phyloP scores from a whole-genome alignment of 202 grass and related monocot genomes.

The Panicum virgatum region DNA sequence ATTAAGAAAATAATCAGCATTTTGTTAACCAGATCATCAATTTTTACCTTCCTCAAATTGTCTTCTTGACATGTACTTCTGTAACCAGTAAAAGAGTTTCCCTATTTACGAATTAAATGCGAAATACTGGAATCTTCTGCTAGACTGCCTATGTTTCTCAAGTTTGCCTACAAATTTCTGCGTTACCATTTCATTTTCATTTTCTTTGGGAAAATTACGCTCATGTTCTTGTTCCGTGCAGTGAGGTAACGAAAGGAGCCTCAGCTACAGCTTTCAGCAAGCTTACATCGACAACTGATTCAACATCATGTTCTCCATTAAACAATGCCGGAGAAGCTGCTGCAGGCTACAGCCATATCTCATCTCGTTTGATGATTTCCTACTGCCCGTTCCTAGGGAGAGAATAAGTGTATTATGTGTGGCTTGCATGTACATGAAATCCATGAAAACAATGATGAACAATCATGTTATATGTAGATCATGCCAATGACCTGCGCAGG shows the following conservation, averaged over 20 bases:
- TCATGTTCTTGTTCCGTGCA: constrained; percentile 27
- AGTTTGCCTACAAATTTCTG: neutral
- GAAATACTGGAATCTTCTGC: neutral
- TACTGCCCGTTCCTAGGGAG: neutral
- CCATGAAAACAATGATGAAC: neutral
- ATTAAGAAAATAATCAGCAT: neutral
- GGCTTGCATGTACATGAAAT: neutral
- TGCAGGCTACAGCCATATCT: no score
- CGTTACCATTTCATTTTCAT: neutral
- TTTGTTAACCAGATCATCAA: neutral
- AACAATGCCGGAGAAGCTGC: neutral
- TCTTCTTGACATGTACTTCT: neutral
- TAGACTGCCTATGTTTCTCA: neutral
- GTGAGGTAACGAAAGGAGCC: constrained; percentile 11
- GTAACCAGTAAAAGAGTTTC: neutral
- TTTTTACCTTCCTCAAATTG: neutral
- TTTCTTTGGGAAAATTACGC: neutral
- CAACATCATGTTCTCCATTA: neutral
- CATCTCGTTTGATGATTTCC: neutral
- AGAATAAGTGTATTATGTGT: neutral
- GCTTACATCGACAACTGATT: constrained; percentile 4
- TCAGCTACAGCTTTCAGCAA: neutral
- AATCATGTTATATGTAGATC: neutral
- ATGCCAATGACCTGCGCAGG: neutral
- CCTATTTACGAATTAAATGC: neutral